Evolutionary conservation across 2,329 filamentous ascomycete species (phyloP).

Genomic region (Xylariaceae sp.): DNA sequence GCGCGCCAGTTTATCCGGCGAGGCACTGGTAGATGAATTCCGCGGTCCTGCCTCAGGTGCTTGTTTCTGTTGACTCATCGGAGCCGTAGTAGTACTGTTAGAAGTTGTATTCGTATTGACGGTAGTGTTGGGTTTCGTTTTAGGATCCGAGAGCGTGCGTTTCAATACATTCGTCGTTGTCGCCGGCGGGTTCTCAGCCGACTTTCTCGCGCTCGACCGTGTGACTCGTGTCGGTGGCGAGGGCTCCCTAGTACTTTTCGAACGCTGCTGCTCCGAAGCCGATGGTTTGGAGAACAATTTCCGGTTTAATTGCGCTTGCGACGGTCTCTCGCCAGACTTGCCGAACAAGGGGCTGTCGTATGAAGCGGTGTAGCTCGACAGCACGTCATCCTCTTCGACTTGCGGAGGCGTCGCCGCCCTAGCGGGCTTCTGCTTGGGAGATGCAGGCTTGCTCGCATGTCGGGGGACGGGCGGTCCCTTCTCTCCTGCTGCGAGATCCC

Average conservation of each 20-base stretch:
- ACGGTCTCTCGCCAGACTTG: constrained; percentile 31
- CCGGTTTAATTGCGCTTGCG: constrained; percentile 27
- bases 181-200: constrained; percentile 12
- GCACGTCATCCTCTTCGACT: neutral
- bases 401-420: neutral
- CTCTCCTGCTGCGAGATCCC: constrained; percentile 39
- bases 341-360: constrained; percentile 35
- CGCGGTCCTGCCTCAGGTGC: neutral
- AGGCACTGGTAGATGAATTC: neutral
- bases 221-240: constrained; percentile 5
- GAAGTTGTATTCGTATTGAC: neutral
- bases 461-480: constrained; percentile 28
- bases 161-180: constrained; percentile 11
- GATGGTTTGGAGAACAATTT: constrained; percentile 33
- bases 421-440: constrained; percentile 2
- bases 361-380: constrained; percentile 20
- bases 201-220: constrained; percentile 14
- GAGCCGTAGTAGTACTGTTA: neutral
- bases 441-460: constrained; percentile 17
- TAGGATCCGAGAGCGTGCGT: constrained; percentile 18
- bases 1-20: neutral
- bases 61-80: constrained; percentile 9
- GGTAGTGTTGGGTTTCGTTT: neutral
- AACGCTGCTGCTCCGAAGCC: constrained; percentile 8
- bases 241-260: neutral